These are phyloP conservation scores for Smithsoniella earleae DNA, from an alignment of 163 green algal species.

Conservation along the genomic window DNA sequence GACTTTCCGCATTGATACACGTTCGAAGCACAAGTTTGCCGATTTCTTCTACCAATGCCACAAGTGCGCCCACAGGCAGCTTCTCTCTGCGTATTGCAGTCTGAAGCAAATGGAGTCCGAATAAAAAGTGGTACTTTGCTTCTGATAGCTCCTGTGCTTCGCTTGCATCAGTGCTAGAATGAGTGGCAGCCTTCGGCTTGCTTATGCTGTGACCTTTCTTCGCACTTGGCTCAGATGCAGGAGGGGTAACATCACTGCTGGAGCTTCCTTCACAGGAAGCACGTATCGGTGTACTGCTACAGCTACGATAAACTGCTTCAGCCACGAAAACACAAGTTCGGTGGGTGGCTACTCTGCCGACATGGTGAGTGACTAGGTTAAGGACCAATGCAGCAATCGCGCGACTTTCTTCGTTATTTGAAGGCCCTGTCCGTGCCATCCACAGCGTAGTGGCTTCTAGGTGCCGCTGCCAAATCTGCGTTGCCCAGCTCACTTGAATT, in stretches of 20 bases:
- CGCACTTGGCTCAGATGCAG: too few species aligned
- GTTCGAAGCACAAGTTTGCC: too few species aligned
- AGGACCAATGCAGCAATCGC: conserved; percentile 19
- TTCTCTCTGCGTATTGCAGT: conserved; percentile 5
- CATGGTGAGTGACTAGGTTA: conserved; percentile 17
- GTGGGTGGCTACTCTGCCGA: background rate
- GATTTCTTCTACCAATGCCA: background rate
- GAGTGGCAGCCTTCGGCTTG: too few species aligned
- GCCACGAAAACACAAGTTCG: background rate
- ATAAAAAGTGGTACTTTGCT: conserved; percentile 16
- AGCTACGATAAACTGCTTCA: background rate
- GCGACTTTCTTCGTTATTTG: background rate
- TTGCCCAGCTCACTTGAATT: conserved; percentile 1
- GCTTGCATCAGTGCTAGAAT: too few species aligned
- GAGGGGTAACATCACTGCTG: too few species aligned
- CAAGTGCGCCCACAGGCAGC: background rate
- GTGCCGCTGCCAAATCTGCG: conserved; percentile 8
- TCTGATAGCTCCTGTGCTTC: too few species aligned
- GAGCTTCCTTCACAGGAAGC: too few species aligned
- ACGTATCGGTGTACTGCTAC: too few species aligned
- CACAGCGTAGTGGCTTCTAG: background rate
- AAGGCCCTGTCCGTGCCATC: background rate
- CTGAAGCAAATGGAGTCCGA: conserved; percentile 17
- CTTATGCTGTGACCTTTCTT: too few species aligned
- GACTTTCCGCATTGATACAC: too few species aligned